These are phyloP conservation scores for Neohortaea acidophila DNA, from an alignment of 495 filamentous ascomycete genomes.

Conservation along the genomic window DNA sequence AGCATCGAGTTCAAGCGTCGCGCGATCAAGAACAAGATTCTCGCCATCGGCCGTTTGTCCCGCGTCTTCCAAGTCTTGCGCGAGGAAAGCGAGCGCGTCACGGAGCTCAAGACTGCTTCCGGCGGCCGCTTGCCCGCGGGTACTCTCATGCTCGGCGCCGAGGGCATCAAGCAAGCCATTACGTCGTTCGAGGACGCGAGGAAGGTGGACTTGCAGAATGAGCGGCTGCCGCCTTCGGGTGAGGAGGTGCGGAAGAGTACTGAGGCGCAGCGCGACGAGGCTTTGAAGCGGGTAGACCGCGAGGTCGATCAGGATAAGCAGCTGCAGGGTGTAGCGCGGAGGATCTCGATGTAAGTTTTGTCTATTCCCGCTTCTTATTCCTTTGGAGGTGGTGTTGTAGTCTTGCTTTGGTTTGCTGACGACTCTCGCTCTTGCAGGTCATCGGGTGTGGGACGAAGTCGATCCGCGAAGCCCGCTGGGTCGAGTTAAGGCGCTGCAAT, in stretches of 20 bases:
- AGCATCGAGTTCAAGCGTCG: constrained; percentile 82
- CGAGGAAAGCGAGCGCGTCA: constrained; percentile 92
- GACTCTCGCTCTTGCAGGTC: no score
- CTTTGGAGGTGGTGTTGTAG: no score
- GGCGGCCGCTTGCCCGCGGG: constrained; percentile 87
- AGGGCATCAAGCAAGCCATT: constrained; percentile 99
- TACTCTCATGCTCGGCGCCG: constrained; percentile 92
- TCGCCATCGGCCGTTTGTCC: constrained; percentile 90
- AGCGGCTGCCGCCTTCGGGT: constrained; percentile 77
- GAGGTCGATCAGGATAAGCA: constrained; percentile 87
- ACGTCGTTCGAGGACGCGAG: constrained; percentile 93
- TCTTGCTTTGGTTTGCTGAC: no score
- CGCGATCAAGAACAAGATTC: constrained; percentile 98
- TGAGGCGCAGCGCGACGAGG: constrained; percentile 63
- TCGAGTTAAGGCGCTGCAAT: no score
- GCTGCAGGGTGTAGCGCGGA: constrained; percentile 66
- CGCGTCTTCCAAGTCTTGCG: constrained; percentile 97
- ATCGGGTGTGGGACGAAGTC: no score
- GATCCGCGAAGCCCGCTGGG: no score
- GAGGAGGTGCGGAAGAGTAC: constrained; percentile 74
- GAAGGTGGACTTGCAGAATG: constrained; percentile 95
- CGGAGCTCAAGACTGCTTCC: constrained; percentile 90
- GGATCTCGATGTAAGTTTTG: constrained; percentile 96
- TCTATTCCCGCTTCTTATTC: no score
- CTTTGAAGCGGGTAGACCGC: constrained; percentile 63